Conservation (phyloP, 2,329 filamentous ascomycete genomes). For the Cytospora leucostoma region DNA sequence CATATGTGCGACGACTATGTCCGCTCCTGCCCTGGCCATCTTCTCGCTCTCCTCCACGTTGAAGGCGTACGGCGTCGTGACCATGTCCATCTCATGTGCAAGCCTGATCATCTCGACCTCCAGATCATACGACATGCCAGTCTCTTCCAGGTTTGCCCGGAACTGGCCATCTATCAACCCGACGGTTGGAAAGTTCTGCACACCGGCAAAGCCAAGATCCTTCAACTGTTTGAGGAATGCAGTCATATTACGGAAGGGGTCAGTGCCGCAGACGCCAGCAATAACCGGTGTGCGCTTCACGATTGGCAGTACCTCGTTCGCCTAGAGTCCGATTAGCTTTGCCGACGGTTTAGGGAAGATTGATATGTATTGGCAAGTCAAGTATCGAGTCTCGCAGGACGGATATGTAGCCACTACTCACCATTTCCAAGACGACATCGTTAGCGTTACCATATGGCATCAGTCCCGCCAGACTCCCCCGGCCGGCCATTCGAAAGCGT, state of each 20-base stretch:
- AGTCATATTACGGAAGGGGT: slow-evolving; percentile 66
- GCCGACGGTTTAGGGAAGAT: background rate
- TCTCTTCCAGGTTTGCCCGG: slow-evolving; percentile 68
- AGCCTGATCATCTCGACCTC: slow-evolving; percentile 67
- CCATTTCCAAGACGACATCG: slow-evolving; percentile 70
- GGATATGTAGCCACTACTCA: slow-evolving; percentile 31
- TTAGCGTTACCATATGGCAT: slow-evolving; percentile 75
- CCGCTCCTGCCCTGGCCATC: slow-evolving; percentile 67
- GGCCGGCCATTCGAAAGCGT: slow-evolving; percentile 71
- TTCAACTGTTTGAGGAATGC: slow-evolving; percentile 61
- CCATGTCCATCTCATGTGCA: slow-evolving; percentile 60
- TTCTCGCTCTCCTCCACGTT: slow-evolving; percentile 58
- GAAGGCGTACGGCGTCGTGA: slow-evolving; percentile 73
- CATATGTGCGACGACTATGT: slow-evolving; percentile 69
- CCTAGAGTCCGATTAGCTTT: slow-evolving; percentile 39
- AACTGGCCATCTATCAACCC: slow-evolving; percentile 70
- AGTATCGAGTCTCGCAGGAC: background rate
- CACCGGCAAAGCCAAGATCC: slow-evolving; percentile 65
- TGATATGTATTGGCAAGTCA: background rate
- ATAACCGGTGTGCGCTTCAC: slow-evolving; percentile 66
- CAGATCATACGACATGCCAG: slow-evolving; percentile 66
- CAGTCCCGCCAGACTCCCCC: slow-evolving; percentile 67
- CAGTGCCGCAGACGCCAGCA: slow-evolving; percentile 70
- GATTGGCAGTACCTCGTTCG: slow-evolving; percentile 65
- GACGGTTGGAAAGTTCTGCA: slow-evolving; percentile 75